Conservation (phyloP, 768 basidiomycete species). For the Rossbeevera mucosa region DNA sequence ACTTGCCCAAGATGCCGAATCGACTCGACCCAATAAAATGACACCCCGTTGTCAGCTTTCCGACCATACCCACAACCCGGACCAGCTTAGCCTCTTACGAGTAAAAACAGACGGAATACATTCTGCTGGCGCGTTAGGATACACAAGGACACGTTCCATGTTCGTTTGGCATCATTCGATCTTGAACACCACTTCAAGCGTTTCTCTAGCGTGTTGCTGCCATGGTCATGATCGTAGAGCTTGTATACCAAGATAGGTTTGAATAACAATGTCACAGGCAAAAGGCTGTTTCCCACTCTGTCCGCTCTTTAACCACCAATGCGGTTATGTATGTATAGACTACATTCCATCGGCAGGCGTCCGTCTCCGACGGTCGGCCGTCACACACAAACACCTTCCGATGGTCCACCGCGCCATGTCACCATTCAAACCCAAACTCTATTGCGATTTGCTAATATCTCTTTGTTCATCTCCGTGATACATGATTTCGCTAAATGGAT, state of each 20-base stretch:
- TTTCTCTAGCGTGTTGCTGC: not conserved
- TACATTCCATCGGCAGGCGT: not conserved
- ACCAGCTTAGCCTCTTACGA: not conserved
- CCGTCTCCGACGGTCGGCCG: not conserved
- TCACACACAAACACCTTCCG: not conserved
- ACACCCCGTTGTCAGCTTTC: not conserved
- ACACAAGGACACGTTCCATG: not conserved
- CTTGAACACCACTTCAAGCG: not conserved
- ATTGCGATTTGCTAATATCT: not conserved
- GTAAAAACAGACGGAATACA: slow-evolving; percentile 1
- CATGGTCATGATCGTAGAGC: not conserved
- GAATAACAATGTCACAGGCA: not conserved
- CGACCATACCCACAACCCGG: not conserved
- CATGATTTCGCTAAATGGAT: not conserved
- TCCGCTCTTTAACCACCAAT: slow-evolving; percentile 1
- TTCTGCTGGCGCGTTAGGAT: not conserved
- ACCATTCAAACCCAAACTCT: not conserved
- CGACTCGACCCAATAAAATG: not conserved
- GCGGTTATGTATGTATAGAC: not conserved
- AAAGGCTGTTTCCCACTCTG: slow-evolving; percentile 1
- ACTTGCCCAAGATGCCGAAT: not conserved
- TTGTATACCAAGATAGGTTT: not conserved
- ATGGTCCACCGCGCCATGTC: not conserved
- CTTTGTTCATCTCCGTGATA: not conserved
- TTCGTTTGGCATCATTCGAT: slow-evolving; percentile 4